Percentiles rank a stretch among this genome's conserved stretches.
phyloP scores from a whole-genome alignment of 257 asterid genomes.

The Solanum pinnatisectum region DNA sequence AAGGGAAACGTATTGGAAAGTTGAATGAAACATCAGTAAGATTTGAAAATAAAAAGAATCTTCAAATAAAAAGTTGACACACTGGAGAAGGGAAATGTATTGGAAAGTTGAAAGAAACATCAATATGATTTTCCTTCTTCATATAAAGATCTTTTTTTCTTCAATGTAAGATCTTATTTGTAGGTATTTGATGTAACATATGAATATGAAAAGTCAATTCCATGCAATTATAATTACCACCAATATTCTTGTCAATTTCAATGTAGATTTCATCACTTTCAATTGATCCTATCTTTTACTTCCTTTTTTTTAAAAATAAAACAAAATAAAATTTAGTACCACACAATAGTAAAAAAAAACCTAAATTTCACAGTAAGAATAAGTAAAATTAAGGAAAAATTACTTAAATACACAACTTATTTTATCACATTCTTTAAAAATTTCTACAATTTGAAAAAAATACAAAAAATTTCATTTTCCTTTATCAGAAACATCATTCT shows the following conservation, averaged over 20 bases:
- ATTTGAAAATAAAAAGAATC: constrained; percentile 2
- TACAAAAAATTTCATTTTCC: too few species aligned
- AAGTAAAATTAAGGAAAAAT: background rate
- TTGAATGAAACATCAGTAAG: constrained; percentile 24
- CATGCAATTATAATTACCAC: constrained; percentile 13
- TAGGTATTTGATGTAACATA: constrained; percentile 18
- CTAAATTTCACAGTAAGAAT: background rate
- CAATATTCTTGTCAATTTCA: background rate
- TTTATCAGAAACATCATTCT: too few species aligned
- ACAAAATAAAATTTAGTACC: too few species aligned
- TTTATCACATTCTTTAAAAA: too few species aligned
- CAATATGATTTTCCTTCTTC: constrained; percentile 17
- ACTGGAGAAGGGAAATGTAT: background rate
- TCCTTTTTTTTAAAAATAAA: background rate
- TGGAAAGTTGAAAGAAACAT: constrained; percentile 22
- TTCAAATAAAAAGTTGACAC: background rate
- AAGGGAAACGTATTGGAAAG: background rate
- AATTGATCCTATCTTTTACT: background rate
- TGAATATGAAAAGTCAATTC: constrained; percentile 23
- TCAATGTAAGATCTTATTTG: constrained; percentile 19
- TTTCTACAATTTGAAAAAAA: too few species aligned
- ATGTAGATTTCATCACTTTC: background rate
- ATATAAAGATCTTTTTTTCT: background rate
- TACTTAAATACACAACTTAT: too few species aligned
- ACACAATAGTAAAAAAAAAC: background rate